These are phyloP conservation scores for Botrytis fragariae DNA, from an alignment of 2,329 filamentous ascomycete genomes.

Conservation along the genomic window DNA sequence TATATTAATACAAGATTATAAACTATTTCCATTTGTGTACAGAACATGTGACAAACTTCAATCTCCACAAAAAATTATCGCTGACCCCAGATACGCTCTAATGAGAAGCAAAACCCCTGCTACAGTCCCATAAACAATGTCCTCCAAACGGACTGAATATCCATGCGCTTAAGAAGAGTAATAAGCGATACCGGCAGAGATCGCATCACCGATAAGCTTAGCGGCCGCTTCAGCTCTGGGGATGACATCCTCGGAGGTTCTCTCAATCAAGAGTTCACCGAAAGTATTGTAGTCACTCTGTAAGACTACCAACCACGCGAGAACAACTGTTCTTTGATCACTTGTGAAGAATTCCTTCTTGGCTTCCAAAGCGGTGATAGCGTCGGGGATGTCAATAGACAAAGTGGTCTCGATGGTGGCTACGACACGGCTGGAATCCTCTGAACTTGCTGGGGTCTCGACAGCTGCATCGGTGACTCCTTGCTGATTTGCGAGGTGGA, in stretches of 20 bases:
- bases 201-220: not conserved
- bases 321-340: not conserved
- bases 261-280: not conserved
- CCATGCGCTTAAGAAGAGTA: not conserved
- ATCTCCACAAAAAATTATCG: not conserved
- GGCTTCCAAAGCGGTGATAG: not conserved
- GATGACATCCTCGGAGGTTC: not conserved
- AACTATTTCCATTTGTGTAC: not conserved
- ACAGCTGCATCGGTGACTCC: not conserved
- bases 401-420: not conserved
- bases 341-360: not conserved
- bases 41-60: not conserved
- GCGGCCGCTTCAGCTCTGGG: not conserved
- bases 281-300: not conserved
- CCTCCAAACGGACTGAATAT: not conserved
- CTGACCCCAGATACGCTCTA: not conserved
- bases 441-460: accelerated
- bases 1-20: not conserved
- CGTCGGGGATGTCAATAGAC: not conserved
- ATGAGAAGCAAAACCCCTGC: not conserved
- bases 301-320: not conserved
- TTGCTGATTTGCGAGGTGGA: not conserved
- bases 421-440: not conserved
- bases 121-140: not conserved
- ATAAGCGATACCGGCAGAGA: not conserved